Conservation (phyloP, 257 asterid species). For the Solanum corneliomulleri region DNA sequence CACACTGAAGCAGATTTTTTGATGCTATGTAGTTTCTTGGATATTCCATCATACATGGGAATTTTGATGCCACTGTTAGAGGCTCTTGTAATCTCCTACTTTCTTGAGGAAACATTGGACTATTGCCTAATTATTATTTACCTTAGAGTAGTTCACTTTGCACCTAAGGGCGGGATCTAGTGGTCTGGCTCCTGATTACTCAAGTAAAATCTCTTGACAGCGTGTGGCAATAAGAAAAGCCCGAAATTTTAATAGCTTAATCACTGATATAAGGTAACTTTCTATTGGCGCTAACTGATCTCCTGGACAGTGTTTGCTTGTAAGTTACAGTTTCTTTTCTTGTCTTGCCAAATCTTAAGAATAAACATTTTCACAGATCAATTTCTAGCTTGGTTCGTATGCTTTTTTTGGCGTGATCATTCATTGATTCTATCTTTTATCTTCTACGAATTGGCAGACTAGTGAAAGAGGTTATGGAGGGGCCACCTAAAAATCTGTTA, state of each 20-base stretch:
- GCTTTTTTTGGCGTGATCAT: background rate
- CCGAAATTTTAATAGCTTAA: background rate
- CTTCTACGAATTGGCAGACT: slow-evolving; percentile 31
- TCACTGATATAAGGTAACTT: background rate
- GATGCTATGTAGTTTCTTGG: background rate
- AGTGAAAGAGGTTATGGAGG: slow-evolving; percentile 61
- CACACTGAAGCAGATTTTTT: background rate
- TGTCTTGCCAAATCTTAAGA: background rate
- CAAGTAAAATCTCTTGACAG: background rate
- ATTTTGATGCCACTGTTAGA: background rate
- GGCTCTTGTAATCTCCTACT: background rate
- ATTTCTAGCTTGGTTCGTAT: background rate
- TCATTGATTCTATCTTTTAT: background rate
- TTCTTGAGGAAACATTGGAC: background rate
- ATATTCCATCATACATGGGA: background rate
- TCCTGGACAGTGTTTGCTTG: background rate
- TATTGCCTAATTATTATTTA: background rate
- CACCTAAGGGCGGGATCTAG: background rate
- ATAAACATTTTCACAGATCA: background rate
- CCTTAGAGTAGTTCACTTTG: background rate
- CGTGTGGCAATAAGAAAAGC: background rate
- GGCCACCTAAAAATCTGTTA: slow-evolving; percentile 62
- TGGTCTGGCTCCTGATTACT: background rate
- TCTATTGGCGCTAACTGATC: background rate
- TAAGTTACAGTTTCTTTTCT: background rate